Base-by-base conservation (phyloP, 371 early-diverging fungal genomes). In the Gilbertella persicaria region DNA sequence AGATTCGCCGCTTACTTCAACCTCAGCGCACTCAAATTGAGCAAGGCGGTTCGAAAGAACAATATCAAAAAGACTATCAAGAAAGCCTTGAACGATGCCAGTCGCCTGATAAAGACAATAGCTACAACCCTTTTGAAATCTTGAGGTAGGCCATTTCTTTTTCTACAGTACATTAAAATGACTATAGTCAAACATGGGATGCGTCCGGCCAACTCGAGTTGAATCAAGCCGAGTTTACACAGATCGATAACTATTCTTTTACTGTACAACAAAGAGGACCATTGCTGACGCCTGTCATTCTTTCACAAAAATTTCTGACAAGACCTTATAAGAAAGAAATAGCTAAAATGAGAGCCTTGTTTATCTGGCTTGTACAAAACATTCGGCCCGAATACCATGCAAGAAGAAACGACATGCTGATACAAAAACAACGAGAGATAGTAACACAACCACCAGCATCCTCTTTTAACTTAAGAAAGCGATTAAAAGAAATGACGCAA, bases 361-460 rank as follows among this genome's bases (percentile, higher is more conserved):
- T 82, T 58, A 64, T 75, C 5, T 84, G 84, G 84, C 52, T 84
- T 5, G 64, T 75, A 29, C 81, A 80, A 46, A 82, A 80, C 41
- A 80, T 84, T 40, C 50, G 64, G 3, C 69, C 78, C 14, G 74
- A 68, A 16, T 51, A 63, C 14, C 58, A 63, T 24, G 54, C 49
- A 29, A 48, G 40, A 13, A 43, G 58, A 44, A 21, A 53, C n/a
- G 42, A 58, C 20, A 9, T 62, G 5, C 24, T 62, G 21, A 28
- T 53, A 29, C 63, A 60, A 37, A 49, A 41, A 20, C 62, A 52
- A 45, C 47, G 28, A 10, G 17, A 26, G 12, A 23, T 52, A 40
- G 7, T 55, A 54, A 14, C 26, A 29, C 9, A 26, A 41, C 7
- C 41, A 48, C 10, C 36, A n/a, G 24, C 38, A 37, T 16, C 42